phyloP scores from a whole-genome alignment of 208 protist genomes.

The Entamoeba invadens region DNA sequence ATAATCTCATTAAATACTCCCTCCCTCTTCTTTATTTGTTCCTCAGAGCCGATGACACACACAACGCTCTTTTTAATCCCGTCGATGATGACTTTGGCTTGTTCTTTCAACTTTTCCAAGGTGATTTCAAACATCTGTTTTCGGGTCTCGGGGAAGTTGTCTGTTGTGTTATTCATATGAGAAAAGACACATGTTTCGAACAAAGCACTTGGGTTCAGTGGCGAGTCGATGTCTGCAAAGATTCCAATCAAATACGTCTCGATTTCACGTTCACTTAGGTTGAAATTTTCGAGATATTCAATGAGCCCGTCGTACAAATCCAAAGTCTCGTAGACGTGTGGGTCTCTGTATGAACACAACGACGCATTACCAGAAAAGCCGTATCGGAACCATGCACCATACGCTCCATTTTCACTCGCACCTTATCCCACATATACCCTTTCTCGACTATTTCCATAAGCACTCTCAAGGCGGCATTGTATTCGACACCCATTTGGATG shows the following conservation, averaged over 20 bases:
- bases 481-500: background rate
- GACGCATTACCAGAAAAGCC: background rate
- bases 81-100: background rate
- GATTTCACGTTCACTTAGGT: background rate
- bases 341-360: slow-evolving; percentile 11
- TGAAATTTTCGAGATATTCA: background rate
- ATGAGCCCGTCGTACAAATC: background rate
- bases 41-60: background rate
- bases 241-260: background rate
- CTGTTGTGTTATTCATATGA: background rate
- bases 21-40: background rate
- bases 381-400: background rate
- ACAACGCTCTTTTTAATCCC: background rate
- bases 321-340: background rate
- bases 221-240: background rate
- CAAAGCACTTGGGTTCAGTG: background rate
- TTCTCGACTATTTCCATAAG: background rate
- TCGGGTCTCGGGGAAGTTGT: background rate
- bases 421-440: slow-evolving; percentile 3
- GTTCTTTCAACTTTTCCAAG: background rate
- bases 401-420: slow-evolving; percentile 21
- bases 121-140: background rate
- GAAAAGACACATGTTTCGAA: background rate
- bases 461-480: background rate
- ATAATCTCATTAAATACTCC: background rate